Base-by-base conservation (phyloP, 805 yeast species). In the Cyberlindnera samutprakarnensis region DNA sequence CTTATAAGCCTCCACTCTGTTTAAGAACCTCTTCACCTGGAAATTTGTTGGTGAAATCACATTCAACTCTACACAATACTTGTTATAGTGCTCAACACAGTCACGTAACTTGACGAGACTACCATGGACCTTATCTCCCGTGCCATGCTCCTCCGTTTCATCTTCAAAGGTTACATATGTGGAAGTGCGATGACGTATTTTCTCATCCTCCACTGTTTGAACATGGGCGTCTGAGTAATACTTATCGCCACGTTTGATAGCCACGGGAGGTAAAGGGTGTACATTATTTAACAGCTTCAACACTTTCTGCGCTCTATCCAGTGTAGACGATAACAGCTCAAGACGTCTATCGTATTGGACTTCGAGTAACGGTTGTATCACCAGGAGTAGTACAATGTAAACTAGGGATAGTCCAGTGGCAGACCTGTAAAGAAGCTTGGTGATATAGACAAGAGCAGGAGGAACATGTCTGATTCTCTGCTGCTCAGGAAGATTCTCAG, bases 291-390 rank as follows among this genome's bases (percentile, higher is more conserved):
- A 30, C 18, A 30, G 20, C 15, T 43, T 51, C 2, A 69, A 47
- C 3, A 47, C 15, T 25, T 45, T 50, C 15, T 63, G 43, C 16
- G 63, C 38, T 17, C 46, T 47, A 3, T 43, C 18, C 11, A 62
- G 49, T 1, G 55, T 57, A 25, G 38, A 44, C 3, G 44, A 39
- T 10, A 57, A 38, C 7, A 63, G 50, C 4, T 59, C 61, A 2
- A 46, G 31, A 27, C 77, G 51, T 39, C 71, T 59, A 6, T 54
- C 56, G 38, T 54, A 65, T 18, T 61, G 63, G 5, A 53, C 32
- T 12, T 56, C 54, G 6, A 70, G 30, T 14, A 60, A 38, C 3
- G 77, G 77, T 32, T 60, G 61, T 10, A 71, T 29, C 4, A 57
- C 43, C 6, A 59, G 39, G 12, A 62, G 49, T 7, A 59, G 55